These are phyloP conservation scores for Nicotiana tomentosiformis DNA, from an alignment of 257 asterid species.

Conservation along the genomic window DNA sequence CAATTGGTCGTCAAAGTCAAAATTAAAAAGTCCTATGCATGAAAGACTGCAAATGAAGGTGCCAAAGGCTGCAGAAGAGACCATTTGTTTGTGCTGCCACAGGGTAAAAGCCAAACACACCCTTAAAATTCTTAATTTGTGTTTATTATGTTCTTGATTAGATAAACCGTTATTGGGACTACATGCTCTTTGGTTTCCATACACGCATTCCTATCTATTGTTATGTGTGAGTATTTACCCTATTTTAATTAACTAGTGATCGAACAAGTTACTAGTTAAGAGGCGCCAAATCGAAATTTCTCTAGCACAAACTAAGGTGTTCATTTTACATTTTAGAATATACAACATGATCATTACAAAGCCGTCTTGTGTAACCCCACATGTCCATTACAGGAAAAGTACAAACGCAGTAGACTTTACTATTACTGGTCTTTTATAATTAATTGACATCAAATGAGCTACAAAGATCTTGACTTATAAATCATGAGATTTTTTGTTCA, in stretches of 20 bases:
- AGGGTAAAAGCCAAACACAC: background rate
- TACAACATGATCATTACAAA: background rate
- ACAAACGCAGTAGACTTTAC: background rate
- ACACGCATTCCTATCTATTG: too few species aligned
- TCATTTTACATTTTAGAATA: background rate
- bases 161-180: background rate
- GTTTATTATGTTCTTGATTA: background rate
- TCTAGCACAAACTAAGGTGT: background rate
- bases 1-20: conserved; percentile 4
- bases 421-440: background rate
- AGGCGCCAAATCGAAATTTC: background rate
- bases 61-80: conserved; percentile 7
- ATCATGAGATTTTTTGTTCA: background rate
- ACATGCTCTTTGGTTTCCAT: background rate
- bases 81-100: background rate
- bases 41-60: conserved; percentile 5
- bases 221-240: background rate
- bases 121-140: background rate
- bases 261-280: background rate
- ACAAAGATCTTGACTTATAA: background rate
- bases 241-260: background rate
- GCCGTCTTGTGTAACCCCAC: background rate
- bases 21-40: background rate
- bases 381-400: background rate
- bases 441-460: background rate